These are phyloP conservation scores for Malbranchea zuffiana DNA, from an alignment of 2,329 filamentous ascomycete genomes.

Conservation along the genomic window DNA sequence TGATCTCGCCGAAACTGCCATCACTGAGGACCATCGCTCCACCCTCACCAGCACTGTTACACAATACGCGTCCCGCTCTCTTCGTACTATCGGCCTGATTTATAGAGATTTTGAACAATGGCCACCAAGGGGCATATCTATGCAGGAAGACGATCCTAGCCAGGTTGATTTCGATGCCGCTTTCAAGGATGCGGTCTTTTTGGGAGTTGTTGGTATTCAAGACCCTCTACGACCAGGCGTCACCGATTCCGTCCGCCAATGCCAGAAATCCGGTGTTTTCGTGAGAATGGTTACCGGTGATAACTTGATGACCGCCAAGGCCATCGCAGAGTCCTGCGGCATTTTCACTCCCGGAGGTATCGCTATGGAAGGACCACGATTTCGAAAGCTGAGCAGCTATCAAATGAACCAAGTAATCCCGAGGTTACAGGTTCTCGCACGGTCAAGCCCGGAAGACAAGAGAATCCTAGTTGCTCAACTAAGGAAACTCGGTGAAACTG, in stretches of 20 bases:
- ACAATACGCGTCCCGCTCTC: constrained; percentile 44
- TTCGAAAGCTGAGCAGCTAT: constrained; percentile 49
- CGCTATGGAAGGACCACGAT: constrained; percentile 58
- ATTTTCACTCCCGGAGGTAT: constrained; percentile 50
- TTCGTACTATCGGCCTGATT: constrained; percentile 63
- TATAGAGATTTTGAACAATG: constrained; percentile 62
- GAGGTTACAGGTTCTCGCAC: constrained; percentile 51
- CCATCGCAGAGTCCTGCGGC: constrained; percentile 63
- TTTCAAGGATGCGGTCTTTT: constrained; percentile 61
- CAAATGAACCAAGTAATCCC: constrained; percentile 51
- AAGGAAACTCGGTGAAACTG: constrained; percentile 51
- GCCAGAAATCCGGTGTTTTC: constrained; percentile 57
- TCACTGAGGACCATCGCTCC: constrained; percentile 23
- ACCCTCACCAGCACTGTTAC: constrained; percentile 27
- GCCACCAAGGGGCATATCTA: constrained; percentile 49
- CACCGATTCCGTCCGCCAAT: constrained; percentile 54
- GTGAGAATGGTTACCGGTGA: constrained; percentile 67
- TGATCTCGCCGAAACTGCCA: constrained; percentile 17
- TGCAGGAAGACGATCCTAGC: constrained; percentile 49
- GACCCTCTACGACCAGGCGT: constrained; percentile 62
- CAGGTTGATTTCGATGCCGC: constrained; percentile 57
- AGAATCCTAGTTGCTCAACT: constrained; percentile 51
- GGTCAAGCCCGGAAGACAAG: constrained; percentile 58
- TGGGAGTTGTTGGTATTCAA: constrained; percentile 63
- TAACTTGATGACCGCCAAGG: constrained; percentile 60